These are phyloP conservation scores for Trichosporon asahii DNA, from an alignment of 1,284 basidiomycete genomes.

Conservation along the genomic window DNA sequence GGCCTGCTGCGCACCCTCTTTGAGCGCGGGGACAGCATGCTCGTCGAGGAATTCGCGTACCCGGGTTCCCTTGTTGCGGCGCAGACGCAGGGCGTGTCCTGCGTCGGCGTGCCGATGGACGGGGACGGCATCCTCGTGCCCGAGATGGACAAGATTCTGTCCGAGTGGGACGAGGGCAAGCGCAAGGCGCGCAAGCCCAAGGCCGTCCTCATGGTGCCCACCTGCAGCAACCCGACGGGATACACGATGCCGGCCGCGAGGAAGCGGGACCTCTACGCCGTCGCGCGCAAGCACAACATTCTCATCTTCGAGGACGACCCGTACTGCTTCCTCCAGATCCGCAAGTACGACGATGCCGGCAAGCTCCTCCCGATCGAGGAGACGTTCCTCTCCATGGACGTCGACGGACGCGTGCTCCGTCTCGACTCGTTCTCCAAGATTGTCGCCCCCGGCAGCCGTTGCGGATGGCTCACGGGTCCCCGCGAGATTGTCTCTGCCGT, in stretches of 20 bases:
- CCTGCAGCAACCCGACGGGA: constrained; percentile 65
- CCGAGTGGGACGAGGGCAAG: constrained; percentile 61
- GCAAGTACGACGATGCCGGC: constrained; percentile 49
- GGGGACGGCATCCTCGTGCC: constrained; percentile 63
- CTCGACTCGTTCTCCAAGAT: constrained; percentile 79
- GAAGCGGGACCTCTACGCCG: constrained; percentile 70
- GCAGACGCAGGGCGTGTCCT: constrained; percentile 56
- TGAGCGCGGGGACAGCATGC: constrained; percentile 36
- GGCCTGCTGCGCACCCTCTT: constrained; percentile 34
- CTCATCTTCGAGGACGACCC: constrained; percentile 74
- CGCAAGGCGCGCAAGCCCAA: constrained; percentile 58
- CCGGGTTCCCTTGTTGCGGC: constrained; percentile 57
- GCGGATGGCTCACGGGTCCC: constrained; percentile 66
- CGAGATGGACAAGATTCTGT: constrained; percentile 60
- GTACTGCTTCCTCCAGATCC: constrained; percentile 37
- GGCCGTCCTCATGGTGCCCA: constrained; percentile 42
- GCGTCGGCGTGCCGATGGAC: constrained; percentile 66
- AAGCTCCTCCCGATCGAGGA: constrained; percentile 27
- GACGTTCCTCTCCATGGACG: constrained; percentile 57
- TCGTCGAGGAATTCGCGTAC: constrained; percentile 55
- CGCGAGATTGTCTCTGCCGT: constrained; percentile 34
- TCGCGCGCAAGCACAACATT: constrained; percentile 69
- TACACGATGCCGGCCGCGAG: constrained; percentile 61
- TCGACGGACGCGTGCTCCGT: constrained; percentile 72
- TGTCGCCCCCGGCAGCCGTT: constrained; percentile 67